These are phyloP conservation scores for Climacium dendroides DNA, from an alignment of 225 moss, liverwort and hornwort species.

Conservation along the genomic window DNA sequence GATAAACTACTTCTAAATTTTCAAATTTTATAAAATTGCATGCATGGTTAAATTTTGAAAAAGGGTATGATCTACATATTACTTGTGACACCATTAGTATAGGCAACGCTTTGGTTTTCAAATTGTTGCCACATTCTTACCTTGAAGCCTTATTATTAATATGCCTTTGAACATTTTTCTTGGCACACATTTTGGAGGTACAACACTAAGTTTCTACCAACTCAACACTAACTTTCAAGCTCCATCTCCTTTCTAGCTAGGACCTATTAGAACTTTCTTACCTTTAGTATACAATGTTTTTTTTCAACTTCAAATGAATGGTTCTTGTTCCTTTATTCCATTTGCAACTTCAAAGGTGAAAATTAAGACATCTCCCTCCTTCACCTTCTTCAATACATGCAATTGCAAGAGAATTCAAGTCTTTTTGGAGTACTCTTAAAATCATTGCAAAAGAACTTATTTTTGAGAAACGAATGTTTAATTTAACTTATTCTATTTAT, in stretches of 20 bases:
- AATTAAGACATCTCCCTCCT: accelerated
- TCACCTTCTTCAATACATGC: background rate
- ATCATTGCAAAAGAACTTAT: background rate
- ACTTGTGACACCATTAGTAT: accelerated
- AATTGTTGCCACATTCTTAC: background rate
- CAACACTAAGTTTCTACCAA: background rate
- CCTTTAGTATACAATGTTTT: background rate
- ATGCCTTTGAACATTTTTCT: background rate
- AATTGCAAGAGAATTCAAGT: background rate
- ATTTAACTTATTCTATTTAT: background rate
- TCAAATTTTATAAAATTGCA: too few species aligned
- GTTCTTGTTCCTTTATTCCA: background rate
- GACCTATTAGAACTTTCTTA: background rate
- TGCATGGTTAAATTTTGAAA: background rate
- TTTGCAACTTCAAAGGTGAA: background rate
- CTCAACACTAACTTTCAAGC: background rate
- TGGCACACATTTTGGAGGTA: background rate
- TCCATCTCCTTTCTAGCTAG: background rate
- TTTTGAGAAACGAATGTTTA: background rate
- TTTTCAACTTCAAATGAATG: background rate
- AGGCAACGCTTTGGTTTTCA: background rate
- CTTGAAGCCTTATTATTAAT: background rate
- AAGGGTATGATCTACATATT: background rate
- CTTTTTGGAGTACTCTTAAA: accelerated
- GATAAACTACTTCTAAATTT: background rate